A percentile compares a stretch with the other conserved stretches of the same genome.
Evolutionary conservation across 2,329 filamentous ascomycete species (phyloP).

Genomic region (Curvularia verruculosa): DNA sequence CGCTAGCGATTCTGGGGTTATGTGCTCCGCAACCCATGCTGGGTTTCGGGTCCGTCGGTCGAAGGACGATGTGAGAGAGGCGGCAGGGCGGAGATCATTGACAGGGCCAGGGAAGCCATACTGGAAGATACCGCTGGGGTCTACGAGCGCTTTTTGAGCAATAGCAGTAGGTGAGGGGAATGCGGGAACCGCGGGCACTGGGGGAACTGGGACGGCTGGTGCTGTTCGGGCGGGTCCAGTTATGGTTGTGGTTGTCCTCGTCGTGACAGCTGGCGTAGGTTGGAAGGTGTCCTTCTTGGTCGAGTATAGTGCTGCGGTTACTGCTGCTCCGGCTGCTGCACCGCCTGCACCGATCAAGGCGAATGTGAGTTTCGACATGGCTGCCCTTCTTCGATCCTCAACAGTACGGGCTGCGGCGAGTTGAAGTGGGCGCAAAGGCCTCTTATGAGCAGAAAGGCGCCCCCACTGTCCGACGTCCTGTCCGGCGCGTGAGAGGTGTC

Average conservation of each 20-base stretch:
- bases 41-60: slow-evolving; percentile 92
- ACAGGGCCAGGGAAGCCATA: slow-evolving; percentile 87
- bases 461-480: slow-evolving; percentile 33
- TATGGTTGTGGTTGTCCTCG: slow-evolving; percentile 46
- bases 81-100: slow-evolving; percentile 76
- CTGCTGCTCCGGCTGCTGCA: slow-evolving; percentile 57
- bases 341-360: slow-evolving; percentile 57
- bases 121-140: slow-evolving; percentile 59
- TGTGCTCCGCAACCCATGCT: slow-evolving; percentile 91
- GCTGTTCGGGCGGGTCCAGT: slow-evolving; percentile 35
- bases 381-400: slow-evolving; percentile 6
- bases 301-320: slow-evolving; percentile 55
- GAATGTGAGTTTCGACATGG: slow-evolving; percentile 59
- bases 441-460: slow-evolving; percentile 24
- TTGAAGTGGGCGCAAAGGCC: slow-evolving; percentile 5
- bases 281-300: slow-evolving; percentile 39
- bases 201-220: slow-evolving; percentile 29
- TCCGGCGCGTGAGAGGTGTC: slow-evolving; percentile 45
- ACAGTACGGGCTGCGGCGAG: slow-evolving; percentile 2
- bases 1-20: slow-evolving; percentile 83
- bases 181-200: slow-evolving; percentile 31
- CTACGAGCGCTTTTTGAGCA: slow-evolving; percentile 48
- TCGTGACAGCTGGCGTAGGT: slow-evolving; percentile 37
- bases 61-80: slow-evolving; percentile 83
- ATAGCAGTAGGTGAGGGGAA: slow-evolving; percentile 23